Evolutionary conservation across 2,329 filamentous ascomycete species (phyloP).

Genomic region (Exserohilum turcica): DNA sequence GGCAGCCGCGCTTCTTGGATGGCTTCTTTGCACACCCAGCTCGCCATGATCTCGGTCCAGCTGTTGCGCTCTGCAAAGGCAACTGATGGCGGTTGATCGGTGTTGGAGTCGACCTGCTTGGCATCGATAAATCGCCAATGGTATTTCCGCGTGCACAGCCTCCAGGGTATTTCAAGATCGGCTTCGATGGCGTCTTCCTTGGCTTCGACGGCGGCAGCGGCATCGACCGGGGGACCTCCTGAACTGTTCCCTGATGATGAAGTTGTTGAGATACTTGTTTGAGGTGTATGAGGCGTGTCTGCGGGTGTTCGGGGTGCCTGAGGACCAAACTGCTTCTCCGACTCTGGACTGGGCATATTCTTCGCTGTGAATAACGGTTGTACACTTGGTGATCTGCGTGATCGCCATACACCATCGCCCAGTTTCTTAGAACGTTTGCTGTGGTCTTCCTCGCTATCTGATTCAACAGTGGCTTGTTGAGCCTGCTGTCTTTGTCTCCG

Average conservation of each 20-base stretch:
- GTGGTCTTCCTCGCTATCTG: constrained; percentile 42
- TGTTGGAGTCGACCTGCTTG: constrained; percentile 38
- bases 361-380: constrained; percentile 40
- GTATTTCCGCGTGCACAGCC: constrained; percentile 36
- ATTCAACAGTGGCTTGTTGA: constrained; percentile 43
- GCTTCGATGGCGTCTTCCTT: constrained; percentile 40
- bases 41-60: constrained; percentile 46
- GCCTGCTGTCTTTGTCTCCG: constrained; percentile 32
- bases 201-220: constrained; percentile 39
- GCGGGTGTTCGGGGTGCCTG: constrained; percentile 34
- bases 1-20: constrained; percentile 41
- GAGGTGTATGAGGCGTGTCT: constrained; percentile 33
- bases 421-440: constrained; percentile 15
- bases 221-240: constrained; percentile 35
- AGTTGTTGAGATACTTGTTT: constrained; percentile 20
- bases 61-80: constrained; percentile 37
- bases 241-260: constrained; percentile 38
- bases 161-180: constrained; percentile 46
- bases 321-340: constrained; percentile 24
- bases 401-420: constrained; percentile 13
- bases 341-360: constrained; percentile 27
- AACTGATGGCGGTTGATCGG: constrained; percentile 30
- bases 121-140: constrained; percentile 46
- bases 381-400: constrained; percentile 25
- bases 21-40: constrained; percentile 48